phyloP scores from a whole-genome alignment of 192 early-diverging fungal species.

The Coemansia sp. region DNA sequence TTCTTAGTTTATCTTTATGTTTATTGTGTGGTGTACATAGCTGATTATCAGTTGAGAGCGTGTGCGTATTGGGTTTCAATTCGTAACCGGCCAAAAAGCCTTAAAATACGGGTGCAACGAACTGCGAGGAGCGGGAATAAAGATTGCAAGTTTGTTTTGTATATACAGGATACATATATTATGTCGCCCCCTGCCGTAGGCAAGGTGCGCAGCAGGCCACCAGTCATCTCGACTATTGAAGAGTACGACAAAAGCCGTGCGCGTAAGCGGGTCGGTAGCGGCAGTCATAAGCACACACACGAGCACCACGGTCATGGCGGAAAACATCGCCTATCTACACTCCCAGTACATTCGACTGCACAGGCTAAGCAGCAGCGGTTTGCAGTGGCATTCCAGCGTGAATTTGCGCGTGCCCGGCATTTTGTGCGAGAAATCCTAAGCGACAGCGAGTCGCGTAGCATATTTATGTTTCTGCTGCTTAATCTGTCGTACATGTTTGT shows the following conservation, averaged over 20 bases:
- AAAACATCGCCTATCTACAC: background rate
- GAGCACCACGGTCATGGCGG: background rate
- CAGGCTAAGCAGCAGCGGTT: slow-evolving; percentile 1
- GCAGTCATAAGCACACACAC: slow-evolving; percentile 10
- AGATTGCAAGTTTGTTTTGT: background rate
- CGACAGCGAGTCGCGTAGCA: slow-evolving; percentile 75
- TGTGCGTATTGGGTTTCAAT: background rate
- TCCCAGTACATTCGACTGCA: background rate
- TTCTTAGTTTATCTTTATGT: background rate
- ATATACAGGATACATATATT: background rate
- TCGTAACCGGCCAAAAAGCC: background rate
- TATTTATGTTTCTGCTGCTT: slow-evolving; percentile 90
- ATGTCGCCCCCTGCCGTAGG: too few species aligned
- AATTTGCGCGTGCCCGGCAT: background rate
- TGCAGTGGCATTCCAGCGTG: background rate
- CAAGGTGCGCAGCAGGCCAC: slow-evolving; percentile 14
- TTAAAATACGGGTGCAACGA: background rate
- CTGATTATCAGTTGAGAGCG: background rate
- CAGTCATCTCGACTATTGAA: slow-evolving; percentile 40
- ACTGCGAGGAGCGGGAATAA: background rate
- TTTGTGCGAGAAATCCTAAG: slow-evolving; percentile 30
- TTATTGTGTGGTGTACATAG: background rate
- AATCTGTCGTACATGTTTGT: slow-evolving; percentile 93
- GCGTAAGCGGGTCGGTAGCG: slow-evolving; percentile 13
- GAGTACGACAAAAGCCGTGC: slow-evolving; percentile 32